These are phyloP conservation scores for Mucor piriformis DNA, from an alignment of 371 early-diverging fungal genomes.

Conservation along the genomic window DNA sequence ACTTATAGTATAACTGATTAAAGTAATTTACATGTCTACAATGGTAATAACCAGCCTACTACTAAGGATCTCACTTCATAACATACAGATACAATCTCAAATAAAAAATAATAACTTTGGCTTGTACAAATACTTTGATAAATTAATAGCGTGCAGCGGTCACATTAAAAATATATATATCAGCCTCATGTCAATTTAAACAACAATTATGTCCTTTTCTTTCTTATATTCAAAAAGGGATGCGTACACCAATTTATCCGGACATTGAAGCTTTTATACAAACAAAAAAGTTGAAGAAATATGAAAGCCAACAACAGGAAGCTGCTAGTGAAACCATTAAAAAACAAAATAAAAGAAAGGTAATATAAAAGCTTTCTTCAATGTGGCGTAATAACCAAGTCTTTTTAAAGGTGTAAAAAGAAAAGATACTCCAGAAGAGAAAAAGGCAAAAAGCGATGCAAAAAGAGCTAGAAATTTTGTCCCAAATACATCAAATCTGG, in stretches of 20 bases:
- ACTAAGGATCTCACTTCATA: too few relatives aligned
- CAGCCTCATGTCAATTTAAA: background rate
- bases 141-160: too few relatives aligned
- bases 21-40: too few relatives aligned
- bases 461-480: background rate
- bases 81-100: too few relatives aligned
- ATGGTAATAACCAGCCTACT: too few relatives aligned
- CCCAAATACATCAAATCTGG: background rate
- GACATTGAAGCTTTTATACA: too few relatives aligned
- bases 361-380: background rate
- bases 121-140: too few relatives aligned
- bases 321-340: background rate
- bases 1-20: too few relatives aligned
- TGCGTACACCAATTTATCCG: background rate
- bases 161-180: too few relatives aligned
- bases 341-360: too few relatives aligned
- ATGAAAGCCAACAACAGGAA: background rate
- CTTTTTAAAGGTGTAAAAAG: background rate
- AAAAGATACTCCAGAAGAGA: slow-evolving; percentile 1
- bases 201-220: background rate
- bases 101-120: too few relatives aligned
- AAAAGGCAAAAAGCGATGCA: slow-evolving; percentile 1
- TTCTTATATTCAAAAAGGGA: background rate
- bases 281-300: too few relatives aligned
- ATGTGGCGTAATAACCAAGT: background rate